phyloP scores from a whole-genome alignment of 768 basidiomycete species.

The Panellus pusillus region DNA sequence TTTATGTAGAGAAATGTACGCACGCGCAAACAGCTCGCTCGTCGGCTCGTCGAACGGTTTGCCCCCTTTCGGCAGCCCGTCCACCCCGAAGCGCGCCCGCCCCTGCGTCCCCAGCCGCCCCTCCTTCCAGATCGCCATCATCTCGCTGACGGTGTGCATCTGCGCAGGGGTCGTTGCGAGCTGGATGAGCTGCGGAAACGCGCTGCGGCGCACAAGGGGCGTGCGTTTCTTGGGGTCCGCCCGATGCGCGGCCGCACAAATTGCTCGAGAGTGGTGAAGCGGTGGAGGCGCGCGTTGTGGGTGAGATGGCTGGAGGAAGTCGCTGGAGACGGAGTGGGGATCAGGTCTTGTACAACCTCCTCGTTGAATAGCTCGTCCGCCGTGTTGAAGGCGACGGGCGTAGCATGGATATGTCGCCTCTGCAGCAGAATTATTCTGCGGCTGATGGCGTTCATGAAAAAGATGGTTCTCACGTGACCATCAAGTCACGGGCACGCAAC shows the following conservation, averaged over 20 bases:
- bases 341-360: slow-evolving; percentile 15
- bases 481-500: too few species aligned
- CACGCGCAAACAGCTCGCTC: slow-evolving; percentile 21
- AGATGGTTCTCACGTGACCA: too few species aligned
- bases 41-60: slow-evolving; percentile 12
- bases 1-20: neutral
- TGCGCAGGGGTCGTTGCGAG: slow-evolving; percentile 13
- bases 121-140: slow-evolving; percentile 22
- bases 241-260: slow-evolving; percentile 19
- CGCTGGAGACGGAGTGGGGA: neutral
- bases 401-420: slow-evolving; percentile 6
- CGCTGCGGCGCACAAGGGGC: slow-evolving; percentile 13
- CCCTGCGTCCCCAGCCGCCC: slow-evolving; percentile 19
- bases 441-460: slow-evolving; percentile 3
- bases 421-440: neutral
- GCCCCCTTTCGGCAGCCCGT: slow-evolving; percentile 17
- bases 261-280: slow-evolving; percentile 4
- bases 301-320: neutral
- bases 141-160: slow-evolving; percentile 9
- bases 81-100: slow-evolving; percentile 6
- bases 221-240: slow-evolving; percentile 9
- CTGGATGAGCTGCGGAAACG: slow-evolving; percentile 18
- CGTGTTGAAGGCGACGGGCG: slow-evolving; percentile 6
- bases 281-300: slow-evolving; percentile 1
- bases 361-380: slow-evolving; percentile 6